phyloP scores from a whole-genome alignment of 2,329 filamentous ascomycete species.

The Zymoseptoria ardabiliae region DNA sequence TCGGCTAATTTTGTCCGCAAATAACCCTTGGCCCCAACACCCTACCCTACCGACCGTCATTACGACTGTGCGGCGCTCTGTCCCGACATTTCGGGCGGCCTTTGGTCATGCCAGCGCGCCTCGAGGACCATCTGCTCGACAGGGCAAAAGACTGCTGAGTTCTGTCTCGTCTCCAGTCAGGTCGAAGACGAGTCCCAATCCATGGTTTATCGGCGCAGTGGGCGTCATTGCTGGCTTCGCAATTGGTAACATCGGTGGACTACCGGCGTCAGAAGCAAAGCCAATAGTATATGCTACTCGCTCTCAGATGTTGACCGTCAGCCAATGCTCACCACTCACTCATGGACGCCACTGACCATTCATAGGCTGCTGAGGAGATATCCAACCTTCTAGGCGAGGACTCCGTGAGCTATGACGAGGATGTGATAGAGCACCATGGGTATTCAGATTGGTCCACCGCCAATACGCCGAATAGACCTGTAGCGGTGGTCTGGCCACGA shows the following conservation, averaged over 20 bases:
- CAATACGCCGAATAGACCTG: conserved; percentile 12
- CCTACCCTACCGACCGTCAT: too few relatives aligned
- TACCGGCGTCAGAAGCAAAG: not conserved
- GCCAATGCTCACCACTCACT: not conserved
- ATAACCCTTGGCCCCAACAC: too few relatives aligned
- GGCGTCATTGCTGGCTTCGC: not conserved
- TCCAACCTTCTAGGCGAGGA: conserved; percentile 7
- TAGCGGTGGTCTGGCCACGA: conserved; percentile 16
- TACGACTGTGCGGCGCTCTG: not conserved
- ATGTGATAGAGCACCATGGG: conserved; percentile 18
- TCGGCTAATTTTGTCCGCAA: too few relatives aligned
- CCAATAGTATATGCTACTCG: not conserved
- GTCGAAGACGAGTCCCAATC: not conserved
- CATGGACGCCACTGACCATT: not conserved
- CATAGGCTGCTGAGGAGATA: conserved; percentile 14
- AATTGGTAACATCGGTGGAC: not conserved
- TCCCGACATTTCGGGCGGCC: not conserved
- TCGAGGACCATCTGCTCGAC: not conserved
- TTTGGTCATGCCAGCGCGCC: not conserved
- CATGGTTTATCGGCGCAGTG: not conserved
- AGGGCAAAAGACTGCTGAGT: not conserved
- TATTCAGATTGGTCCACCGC: conserved; percentile 17
- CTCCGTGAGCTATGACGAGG: conserved; percentile 15
- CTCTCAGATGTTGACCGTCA: not conserved
- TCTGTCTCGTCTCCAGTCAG: not conserved